Base-by-base conservation (phyloP, 78 protist species). In the slime mould (Dictyostelium discoideum) region DNA sequence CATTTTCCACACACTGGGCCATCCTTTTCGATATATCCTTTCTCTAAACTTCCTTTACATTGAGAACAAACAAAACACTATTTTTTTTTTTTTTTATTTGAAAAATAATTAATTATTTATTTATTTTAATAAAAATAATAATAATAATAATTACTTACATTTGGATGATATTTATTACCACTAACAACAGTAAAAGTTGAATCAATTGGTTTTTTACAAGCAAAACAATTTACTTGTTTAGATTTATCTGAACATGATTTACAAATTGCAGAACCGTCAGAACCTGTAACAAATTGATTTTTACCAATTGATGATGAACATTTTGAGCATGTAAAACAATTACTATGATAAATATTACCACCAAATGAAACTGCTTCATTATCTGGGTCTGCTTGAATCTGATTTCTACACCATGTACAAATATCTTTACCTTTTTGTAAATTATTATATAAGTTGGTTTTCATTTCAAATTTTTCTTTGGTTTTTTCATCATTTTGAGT, bases 401-500 rank as follows among this genome's bases (percentile, higher is more conserved):
- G 44, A 24, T 87, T 78, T 24, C 80, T 57, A 24, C 93, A 87
- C 86, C 86, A 79, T 7, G 82, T 14, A 87, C 93, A 87, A 39
- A 37, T 20, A 22, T 87, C 93, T 42, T 87, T 87, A 24, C 93
- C 93, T 29, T 77, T 79, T 60, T 87, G 93, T 40, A 87, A 50
- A 79, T 87, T 87, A 24, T 65, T 46, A 42, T 40, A 77, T 22
- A 87, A 26, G 11, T 87, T 85, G 4, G 69, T 42, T 22, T 87
- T 87, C 14, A 76, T 65, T 40, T 79, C 40, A 63, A 79, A 79
- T 46, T 32, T 22, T 32, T 87, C 93, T 44, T 26, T n/a, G 10
- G 79, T 73, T 29, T 73, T 73, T 73, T 7, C 39, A 29, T 87
- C 86, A 42, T 87, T 54, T 22, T 14, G 20, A 13, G 80, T 22